Base-by-base conservation (phyloP, 257 asterid species). In the Jacaranda mimosifolia region DNA sequence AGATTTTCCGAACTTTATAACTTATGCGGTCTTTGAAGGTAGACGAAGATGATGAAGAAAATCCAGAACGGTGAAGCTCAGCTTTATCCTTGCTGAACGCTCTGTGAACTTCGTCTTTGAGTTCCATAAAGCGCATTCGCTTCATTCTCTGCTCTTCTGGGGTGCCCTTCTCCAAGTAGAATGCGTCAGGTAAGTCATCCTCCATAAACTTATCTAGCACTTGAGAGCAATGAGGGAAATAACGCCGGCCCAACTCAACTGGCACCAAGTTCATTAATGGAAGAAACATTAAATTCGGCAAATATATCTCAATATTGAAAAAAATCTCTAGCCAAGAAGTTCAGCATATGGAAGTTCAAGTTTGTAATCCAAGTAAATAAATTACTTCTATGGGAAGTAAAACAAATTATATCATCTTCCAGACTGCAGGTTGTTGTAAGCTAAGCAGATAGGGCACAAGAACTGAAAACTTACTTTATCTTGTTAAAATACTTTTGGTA, bases 61-160 rank as follows among this genome's bases (percentile, higher is more conserved):
- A 75, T 35, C 89, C 88, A 19, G 89, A 87, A 18, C 86, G 81
- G 4, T 70, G 88, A 65, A 77, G 89, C 83, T 86, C 82, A 21
- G 91, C 90, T 71, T 88, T 91, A 91, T 91, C 96, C 83, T 86
- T 90, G 84, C 70, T 80, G 84, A 91, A 91, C 42, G 96, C 97
- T 79, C 59, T 79, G 21, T 86, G 86, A 73, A 91, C 91, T 66
- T 91, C 93, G 43, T 81, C 91, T 77, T 78, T 91, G 67, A 91
- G 97, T 66, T 89, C 92, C 82, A 84, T 68, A 53, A 86, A 86
- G 21, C 91, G 92, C 46, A 1, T 53, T 19, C 88, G 84, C 82
- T 89, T 91, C 77, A 80, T 63, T 56, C 74, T 81, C 83, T 84
- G 91, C 78, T 91, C 96, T 35, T 89, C 97, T 6, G 81, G 85